phyloP scores from a whole-genome alignment of 345 rosid species.

The Syzygium jambos region DNA sequence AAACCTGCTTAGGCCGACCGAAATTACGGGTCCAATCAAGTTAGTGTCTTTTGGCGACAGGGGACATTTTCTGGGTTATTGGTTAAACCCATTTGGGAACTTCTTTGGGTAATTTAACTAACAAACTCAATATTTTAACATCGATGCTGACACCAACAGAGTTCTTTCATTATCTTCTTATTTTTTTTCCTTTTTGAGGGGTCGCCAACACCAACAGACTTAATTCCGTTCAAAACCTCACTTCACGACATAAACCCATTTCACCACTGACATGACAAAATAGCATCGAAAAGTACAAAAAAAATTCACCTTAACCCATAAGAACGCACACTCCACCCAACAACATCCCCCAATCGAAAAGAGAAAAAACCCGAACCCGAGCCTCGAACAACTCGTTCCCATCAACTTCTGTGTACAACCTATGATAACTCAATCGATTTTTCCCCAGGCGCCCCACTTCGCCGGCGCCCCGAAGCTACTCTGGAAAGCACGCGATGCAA shows the following conservation, averaged over 20 bases:
- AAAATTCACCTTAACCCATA: not conserved
- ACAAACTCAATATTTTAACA: not conserved
- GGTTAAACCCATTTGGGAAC: not conserved
- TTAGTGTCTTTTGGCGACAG: not conserved
- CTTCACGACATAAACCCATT: not conserved
- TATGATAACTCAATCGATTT: not conserved
- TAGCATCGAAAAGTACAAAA: not conserved
- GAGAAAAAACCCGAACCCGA: no score
- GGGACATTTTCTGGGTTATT: not conserved
- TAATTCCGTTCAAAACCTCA: not conserved
- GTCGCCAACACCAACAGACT: not conserved
- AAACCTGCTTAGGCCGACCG: not conserved
- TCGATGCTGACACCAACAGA: not conserved
- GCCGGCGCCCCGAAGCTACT: not conserved
- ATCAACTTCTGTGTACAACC: not conserved
- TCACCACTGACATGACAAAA: not conserved
- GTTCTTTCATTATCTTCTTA: not conserved
- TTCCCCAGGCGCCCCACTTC: not conserved
- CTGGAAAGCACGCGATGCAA: fast-evolving
- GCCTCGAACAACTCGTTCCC: not conserved
- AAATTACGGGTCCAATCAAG: not conserved
- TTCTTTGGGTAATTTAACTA: not conserved
- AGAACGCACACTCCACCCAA: not conserved
- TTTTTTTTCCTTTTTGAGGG: not conserved
- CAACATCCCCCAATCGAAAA: not conserved